A percentile compares a stretch with the other conserved stretches of the same genome.
phyloP scores from a whole-genome alignment of 176 grass and related monocot species.

The Eragrostis nindensis region DNA sequence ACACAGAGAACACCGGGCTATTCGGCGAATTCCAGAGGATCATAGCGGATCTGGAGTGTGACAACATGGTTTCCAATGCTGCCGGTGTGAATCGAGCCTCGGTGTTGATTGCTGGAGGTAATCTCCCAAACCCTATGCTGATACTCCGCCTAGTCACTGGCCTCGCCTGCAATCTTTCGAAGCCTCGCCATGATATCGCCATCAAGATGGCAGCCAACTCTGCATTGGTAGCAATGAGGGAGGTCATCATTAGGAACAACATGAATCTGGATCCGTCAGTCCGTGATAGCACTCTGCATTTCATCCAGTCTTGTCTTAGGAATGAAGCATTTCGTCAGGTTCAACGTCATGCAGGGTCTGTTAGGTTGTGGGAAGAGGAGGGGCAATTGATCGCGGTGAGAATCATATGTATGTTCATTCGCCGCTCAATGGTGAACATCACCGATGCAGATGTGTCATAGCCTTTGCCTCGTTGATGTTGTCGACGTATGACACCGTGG shows the following conservation, averaged over 20 bases:
- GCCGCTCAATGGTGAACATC: neutral
- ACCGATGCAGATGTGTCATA: neutral
- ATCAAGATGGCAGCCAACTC: neutral
- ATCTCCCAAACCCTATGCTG: neutral
- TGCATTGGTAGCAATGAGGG: neutral
- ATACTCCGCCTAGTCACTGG: neutral
- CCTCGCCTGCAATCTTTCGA: conserved; percentile 3
- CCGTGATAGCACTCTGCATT: neutral
- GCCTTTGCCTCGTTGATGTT: neutral
- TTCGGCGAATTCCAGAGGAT: neutral
- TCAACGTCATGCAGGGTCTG: neutral
- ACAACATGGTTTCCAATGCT: neutral
- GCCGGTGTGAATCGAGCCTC: neutral
- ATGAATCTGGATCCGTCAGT: neutral
- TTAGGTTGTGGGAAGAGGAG: neutral
- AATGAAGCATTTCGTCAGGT: neutral
- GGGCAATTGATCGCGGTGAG: neutral
- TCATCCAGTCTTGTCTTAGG: neutral
- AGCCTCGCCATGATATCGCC: neutral
- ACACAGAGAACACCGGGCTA: neutral
- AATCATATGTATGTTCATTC: neutral
- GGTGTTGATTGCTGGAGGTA: neutral
- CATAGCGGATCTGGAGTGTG: neutral
- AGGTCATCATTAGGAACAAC: neutral
- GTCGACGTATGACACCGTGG: neutral